These are phyloP conservation scores for Phytopythium cucurbitacearum DNA, from an alignment of 352 stramenopile genomes.

Conservation along the genomic window DNA sequence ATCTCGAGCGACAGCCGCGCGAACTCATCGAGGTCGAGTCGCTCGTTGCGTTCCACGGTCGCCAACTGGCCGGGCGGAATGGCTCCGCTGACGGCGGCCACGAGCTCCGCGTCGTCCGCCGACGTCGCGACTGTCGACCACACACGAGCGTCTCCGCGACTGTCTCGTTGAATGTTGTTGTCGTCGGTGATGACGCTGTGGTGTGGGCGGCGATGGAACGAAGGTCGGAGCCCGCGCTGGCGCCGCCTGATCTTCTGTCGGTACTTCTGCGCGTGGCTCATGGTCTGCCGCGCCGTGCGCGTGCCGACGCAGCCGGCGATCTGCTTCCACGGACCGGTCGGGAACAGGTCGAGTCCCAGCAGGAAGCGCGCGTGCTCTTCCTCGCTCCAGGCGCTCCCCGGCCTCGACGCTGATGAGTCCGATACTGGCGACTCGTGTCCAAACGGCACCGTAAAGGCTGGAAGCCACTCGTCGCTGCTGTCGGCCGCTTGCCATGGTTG, in stretches of 20 bases:
- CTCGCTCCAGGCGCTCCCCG: constrained; percentile 28
- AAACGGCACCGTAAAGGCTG: not conserved
- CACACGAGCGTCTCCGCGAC: too few species aligned
- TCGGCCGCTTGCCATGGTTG: not conserved
- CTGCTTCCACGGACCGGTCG: constrained; percentile 36
- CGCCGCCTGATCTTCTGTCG: constrained; percentile 42
- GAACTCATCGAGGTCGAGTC: too few species aligned
- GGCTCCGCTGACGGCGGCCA: too few species aligned
- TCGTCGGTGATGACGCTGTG: not conserved
- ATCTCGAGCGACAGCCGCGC: too few species aligned
- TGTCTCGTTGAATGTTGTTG: too few species aligned
- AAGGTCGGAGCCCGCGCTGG: constrained; percentile 11
- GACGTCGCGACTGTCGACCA: too few species aligned
- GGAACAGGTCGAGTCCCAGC: constrained; percentile 39
- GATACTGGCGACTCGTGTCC: not conserved
- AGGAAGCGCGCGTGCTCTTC: constrained; percentile 52
- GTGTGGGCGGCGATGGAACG: constrained; percentile 3
- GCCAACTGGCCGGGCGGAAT: too few species aligned
- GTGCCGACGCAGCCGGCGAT: constrained; percentile 43
- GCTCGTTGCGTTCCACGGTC: too few species aligned
- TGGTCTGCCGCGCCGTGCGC: constrained; percentile 40
- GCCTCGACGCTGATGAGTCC: not conserved
- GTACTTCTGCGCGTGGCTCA: constrained; percentile 61
- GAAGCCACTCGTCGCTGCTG: not conserved
- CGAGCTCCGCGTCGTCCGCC: too few species aligned